Base-by-base conservation (phyloP, 257 asterid species). In the Lantana camara region DNA sequence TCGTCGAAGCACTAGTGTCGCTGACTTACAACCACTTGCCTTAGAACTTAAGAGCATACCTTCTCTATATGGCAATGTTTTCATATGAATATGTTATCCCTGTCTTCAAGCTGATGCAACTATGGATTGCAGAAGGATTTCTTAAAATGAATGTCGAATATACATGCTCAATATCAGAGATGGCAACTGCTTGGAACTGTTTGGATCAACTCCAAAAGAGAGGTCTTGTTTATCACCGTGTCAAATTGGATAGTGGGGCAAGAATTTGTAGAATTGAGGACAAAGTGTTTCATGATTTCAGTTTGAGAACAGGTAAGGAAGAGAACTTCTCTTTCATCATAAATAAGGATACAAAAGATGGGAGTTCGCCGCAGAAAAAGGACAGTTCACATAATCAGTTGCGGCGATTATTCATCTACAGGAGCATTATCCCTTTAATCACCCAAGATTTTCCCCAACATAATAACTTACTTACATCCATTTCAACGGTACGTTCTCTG, bases 71-170 rank as follows among this genome's bases (percentile, higher is more conserved):
- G 49, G 49, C 20, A 14, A 14, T n/a, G 9, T 44, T 44, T 6
- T 21, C 49, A n/a, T 44, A n/a, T 44, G 16, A 15, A 3, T 44
- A 44, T 44, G 21, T 14, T 1, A 44, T 44, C 49, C 21, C 6
- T 14, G 21, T n/a, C 21, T 58, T n/a, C 67, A 70, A 42, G 27
- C 60, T 73, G 14, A 6, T 59, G 19, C 38, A 38, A 3, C 9
- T 68, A 35, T 68, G 67, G 67, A 20, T 38, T 68, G 60, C 44
- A 11, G 73, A 68, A 19, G 74, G 70, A 37, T 61, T 73, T 27
- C 4, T 60, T 24, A 34, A n/a, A 21, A 38, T 3, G 3, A 11
- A 17, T 0, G 1, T 9, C 7, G 1, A 2, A 9, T 35, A 4
- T 35, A 9, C 11, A 35, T 1, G 11, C 64, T 42, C 53, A 7